Evolutionary conservation across 257 asterid genomes (phyloP).

Genomic region (Solanum peruvianum): DNA sequence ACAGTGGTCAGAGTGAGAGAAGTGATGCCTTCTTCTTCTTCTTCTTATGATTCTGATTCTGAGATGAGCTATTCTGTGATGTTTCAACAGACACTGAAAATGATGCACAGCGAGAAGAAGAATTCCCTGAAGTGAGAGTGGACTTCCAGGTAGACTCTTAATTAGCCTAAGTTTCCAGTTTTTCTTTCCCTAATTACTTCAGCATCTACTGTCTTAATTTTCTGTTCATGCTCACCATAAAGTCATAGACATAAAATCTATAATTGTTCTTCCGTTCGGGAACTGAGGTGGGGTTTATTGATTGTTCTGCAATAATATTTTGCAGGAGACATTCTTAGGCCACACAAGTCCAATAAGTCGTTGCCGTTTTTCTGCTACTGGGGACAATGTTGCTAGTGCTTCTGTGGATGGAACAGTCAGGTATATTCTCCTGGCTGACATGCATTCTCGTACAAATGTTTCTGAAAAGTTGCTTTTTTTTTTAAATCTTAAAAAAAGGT

Average conservation of each 20-base stretch:
- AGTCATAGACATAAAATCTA: background rate
- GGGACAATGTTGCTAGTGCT: slow-evolving; percentile 95
- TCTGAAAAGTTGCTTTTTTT: background rate
- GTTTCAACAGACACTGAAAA: slow-evolving; percentile 34
- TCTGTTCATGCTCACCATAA: background rate
- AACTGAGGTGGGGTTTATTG: background rate
- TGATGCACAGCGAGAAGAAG: slow-evolving; percentile 48
- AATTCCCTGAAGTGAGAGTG: slow-evolving; percentile 67
- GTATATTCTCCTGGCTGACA: slow-evolving; percentile 8
- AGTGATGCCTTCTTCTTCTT: slow-evolving; percentile 5
- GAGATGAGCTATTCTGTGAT: slow-evolving; percentile 9
- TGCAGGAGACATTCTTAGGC: slow-evolving; percentile 87
- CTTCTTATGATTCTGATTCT: background rate
- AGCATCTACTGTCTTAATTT: background rate
- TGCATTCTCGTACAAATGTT: background rate
- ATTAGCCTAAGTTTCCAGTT: background rate
- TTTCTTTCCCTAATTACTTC: background rate
- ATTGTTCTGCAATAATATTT: slow-evolving; percentile 5
- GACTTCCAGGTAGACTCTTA: slow-evolving; percentile 53
- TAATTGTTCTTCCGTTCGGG: background rate
- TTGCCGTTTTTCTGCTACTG: slow-evolving; percentile 92
- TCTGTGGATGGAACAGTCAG: slow-evolving; percentile 96
- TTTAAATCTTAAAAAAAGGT: background rate
- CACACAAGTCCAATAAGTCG: slow-evolving; percentile 94
- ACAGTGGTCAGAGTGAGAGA: slow-evolving; percentile 26